These are phyloP conservation scores for Ceratobasidium sp. DNA, from an alignment of 1,284 basidiomycete genomes.

Conservation along the genomic window DNA sequence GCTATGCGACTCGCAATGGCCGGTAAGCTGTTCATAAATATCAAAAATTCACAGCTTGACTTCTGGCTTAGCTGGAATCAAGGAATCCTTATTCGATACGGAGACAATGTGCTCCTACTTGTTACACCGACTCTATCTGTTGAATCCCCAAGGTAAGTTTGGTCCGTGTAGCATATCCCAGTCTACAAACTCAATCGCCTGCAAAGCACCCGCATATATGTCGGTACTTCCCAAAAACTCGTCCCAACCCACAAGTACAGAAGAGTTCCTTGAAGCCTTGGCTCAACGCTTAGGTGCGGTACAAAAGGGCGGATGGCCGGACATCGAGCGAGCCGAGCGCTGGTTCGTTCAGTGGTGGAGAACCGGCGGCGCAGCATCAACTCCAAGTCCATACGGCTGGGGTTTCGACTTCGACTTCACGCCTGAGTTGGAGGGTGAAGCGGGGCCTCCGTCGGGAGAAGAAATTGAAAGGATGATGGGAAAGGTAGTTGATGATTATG, in stretches of 20 bases:
- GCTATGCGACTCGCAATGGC: conserved; percentile 94
- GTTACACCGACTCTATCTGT: conserved; percentile 84
- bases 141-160: conserved; percentile 74
- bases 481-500: conserved; percentile 67
- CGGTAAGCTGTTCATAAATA: conserved; percentile 61
- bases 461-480: conserved; percentile 65
- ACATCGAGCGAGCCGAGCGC: conserved; percentile 75
- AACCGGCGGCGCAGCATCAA: conserved; percentile 70
- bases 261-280: conserved; percentile 74
- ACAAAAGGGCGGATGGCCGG: conserved; percentile 75
- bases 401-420: conserved; percentile 84
- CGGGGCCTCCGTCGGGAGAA: conserved; percentile 39
- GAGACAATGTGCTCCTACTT: conserved; percentile 89
- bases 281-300: conserved; percentile 83
- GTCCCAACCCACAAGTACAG: conserved; percentile 62
- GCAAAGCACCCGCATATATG: conserved; percentile 74
- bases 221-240: conserved; percentile 63
- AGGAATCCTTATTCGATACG: conserved; percentile 89
- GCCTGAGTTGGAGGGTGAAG: conserved; percentile 52
- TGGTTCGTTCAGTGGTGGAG: conserved; percentile 90
- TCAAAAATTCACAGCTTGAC: conserved; percentile 38
- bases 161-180: conserved; percentile 44
- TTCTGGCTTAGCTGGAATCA: conserved; percentile 81
- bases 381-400: conserved; percentile 65
- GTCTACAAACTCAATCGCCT: neutral